Conservation (phyloP, 768 basidiomycete genomes). For the Fibroporia radiculosa region DNA sequence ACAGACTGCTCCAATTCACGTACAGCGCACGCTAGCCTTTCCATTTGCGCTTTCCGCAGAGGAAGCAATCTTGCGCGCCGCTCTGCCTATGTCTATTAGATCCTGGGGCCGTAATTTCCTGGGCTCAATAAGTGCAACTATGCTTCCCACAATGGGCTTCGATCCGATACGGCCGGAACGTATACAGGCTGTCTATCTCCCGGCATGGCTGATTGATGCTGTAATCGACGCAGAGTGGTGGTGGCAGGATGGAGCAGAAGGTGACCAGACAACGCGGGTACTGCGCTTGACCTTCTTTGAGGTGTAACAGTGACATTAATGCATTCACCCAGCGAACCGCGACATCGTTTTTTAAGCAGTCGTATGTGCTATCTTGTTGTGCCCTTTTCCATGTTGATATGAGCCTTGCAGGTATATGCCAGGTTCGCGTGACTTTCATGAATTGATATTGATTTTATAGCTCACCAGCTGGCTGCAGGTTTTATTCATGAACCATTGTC, state of each 20-base stretch:
- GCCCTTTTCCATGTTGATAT: neutral
- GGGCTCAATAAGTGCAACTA: neutral
- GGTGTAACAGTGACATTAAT: neutral
- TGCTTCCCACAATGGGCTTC: neutral
- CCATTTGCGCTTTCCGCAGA: neutral
- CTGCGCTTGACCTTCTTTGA: neutral
- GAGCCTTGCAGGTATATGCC: neutral
- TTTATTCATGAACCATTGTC: conserved; percentile 2
- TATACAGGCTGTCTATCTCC: conserved; percentile 2
- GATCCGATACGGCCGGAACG: neutral
- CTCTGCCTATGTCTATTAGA: neutral
- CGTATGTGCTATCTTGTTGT: neutral
- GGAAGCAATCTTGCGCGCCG: neutral
- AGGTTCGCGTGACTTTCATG: neutral
- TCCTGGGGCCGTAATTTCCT: neutral
- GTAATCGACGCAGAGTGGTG: neutral
- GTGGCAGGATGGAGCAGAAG: too few relatives aligned
- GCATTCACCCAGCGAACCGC: neutral
- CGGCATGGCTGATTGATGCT: conserved; percentile 1
- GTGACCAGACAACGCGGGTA: too few relatives aligned
- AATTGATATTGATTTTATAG: neutral
- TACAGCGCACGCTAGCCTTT: neutral
- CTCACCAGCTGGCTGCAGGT: neutral
- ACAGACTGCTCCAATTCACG: neutral
- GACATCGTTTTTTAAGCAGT: neutral